Evolutionary conservation across 2,329 filamentous ascomycete genomes (phyloP).

Genomic region (Fonsecaea erecta): DNA sequence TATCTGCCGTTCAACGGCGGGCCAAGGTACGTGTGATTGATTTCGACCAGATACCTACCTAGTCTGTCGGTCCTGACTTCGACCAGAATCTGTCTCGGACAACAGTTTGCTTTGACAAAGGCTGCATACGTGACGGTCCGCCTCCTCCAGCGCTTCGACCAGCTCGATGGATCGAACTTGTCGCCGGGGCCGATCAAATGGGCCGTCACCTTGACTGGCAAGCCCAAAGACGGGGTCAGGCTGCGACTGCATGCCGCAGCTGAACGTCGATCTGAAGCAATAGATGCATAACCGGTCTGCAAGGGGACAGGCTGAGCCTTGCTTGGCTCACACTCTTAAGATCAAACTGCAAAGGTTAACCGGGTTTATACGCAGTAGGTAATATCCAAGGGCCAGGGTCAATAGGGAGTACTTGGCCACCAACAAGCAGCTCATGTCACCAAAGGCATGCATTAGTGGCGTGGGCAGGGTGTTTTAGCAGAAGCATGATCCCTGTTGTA

Average conservation of each 20-base stretch:
- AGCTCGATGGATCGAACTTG: conserved; percentile 14
- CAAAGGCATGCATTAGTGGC: too few relatives aligned
- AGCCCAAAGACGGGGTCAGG: conserved; percentile 14
- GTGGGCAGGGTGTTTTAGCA: too few relatives aligned
- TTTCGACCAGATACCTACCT: conserved; percentile 2
- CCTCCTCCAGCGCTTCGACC: conserved; percentile 62
- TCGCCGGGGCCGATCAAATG: conserved; percentile 11
- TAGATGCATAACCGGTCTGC: too few relatives aligned
- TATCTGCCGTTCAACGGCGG: conserved; percentile 36
- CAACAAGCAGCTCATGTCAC: too few relatives aligned
- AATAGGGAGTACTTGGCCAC: too few relatives aligned
- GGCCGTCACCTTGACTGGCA: conserved; percentile 15
- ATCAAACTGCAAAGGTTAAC: too few relatives aligned
- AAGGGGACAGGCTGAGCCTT: too few relatives aligned
- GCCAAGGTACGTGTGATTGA: conserved; percentile 36
- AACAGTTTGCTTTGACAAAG: conserved; percentile 81
- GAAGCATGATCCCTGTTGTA: too few relatives aligned
- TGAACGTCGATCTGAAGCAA: too few relatives aligned
- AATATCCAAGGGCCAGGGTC: too few relatives aligned
- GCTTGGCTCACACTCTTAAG: too few relatives aligned
- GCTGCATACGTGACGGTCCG: conserved; percentile 68
- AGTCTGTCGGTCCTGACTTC: conserved; percentile 6
- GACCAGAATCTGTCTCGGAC: conserved; percentile 33
- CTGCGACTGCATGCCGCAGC: conserved; percentile 12
- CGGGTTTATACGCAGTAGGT: too few relatives aligned